Evolutionary conservation across 441 rosid genomes (phyloP).

Genomic region (Rhodomyrtus psidioides): DNA sequence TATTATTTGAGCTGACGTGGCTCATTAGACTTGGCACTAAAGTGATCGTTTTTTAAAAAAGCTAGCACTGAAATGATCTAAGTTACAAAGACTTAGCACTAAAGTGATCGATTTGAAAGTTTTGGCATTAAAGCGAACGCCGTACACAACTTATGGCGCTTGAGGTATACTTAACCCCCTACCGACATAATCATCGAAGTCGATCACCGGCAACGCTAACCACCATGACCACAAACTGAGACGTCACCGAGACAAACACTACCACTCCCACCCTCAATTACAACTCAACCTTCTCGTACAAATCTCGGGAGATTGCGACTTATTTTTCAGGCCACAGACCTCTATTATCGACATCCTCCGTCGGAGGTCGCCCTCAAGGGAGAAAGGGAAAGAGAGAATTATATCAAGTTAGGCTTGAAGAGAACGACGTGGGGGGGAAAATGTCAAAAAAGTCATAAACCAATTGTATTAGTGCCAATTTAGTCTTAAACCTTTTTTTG

Average conservation of each 20-base stretch:
- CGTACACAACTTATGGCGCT: too few species aligned
- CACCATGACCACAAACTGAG: background rate
- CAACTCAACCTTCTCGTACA: background rate
- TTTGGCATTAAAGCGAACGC: too few species aligned
- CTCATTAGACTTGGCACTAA: too few species aligned
- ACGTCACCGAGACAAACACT: background rate
- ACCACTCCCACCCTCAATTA: background rate
- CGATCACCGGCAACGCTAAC: background rate
- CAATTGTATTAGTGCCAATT: too few species aligned
- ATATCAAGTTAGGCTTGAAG: background rate
- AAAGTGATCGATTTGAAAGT: too few species aligned
- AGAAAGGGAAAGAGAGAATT: too few species aligned
- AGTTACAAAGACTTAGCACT: too few species aligned
- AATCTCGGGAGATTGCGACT: background rate
- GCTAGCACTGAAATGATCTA: too few species aligned
- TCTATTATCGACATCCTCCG: background rate
- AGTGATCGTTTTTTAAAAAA: too few species aligned
- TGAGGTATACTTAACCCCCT: background rate
- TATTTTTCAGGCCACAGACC: background rate
- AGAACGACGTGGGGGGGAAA: background rate
- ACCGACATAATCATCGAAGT: background rate
- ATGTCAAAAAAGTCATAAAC: too few species aligned
- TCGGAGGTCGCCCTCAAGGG: rapidly evolving
- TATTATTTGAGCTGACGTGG: too few species aligned
- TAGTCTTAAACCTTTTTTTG: too few species aligned